These are phyloP conservation scores for Suillus decipiens DNA, from an alignment of 768 basidiomycete species.

Conservation along the genomic window DNA sequence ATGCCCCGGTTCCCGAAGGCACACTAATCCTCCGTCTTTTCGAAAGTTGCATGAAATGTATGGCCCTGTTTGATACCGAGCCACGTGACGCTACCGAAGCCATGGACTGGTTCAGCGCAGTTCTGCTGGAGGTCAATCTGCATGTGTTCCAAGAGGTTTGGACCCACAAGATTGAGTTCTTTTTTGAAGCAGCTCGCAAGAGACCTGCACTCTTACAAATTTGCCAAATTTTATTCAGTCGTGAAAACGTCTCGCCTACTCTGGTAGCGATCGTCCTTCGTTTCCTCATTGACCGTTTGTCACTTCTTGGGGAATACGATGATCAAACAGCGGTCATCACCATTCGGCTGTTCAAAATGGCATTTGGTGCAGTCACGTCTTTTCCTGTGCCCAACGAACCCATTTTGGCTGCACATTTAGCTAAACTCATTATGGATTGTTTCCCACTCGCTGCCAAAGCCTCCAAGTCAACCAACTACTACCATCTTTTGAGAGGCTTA, in stretches of 20 bases:
- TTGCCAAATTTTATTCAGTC: conserved; percentile 78
- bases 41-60: conserved; percentile 79
- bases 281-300: conserved; percentile 81
- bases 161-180: conserved; percentile 90
- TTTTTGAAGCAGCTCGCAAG: conserved; percentile 77
- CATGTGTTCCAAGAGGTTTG: conserved; percentile 97
- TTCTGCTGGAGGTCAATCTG: conserved; percentile 79
- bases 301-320: conserved; percentile 81
- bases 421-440: conserved; percentile 93
- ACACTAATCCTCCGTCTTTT: conserved; percentile 87
- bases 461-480: conserved; percentile 88
- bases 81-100: conserved; percentile 73
- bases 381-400: conserved; percentile 81
- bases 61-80: conserved; percentile 79
- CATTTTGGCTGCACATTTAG: conserved; percentile 90
- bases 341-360: conserved; percentile 93
- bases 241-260: conserved; percentile 76
- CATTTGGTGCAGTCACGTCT: conserved; percentile 82
- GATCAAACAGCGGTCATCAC: conserved; percentile 80
- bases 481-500: conserved; percentile 86
- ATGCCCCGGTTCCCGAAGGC: conserved; percentile 79
- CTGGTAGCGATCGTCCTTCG: conserved; percentile 87
- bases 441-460: conserved; percentile 94
- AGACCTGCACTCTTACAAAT: conserved; percentile 81
- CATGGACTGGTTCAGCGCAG: conserved; percentile 76